These are phyloP conservation scores for Diplodia intermedia DNA, from an alignment of 2,329 filamentous ascomycete species.

Conservation along the genomic window DNA sequence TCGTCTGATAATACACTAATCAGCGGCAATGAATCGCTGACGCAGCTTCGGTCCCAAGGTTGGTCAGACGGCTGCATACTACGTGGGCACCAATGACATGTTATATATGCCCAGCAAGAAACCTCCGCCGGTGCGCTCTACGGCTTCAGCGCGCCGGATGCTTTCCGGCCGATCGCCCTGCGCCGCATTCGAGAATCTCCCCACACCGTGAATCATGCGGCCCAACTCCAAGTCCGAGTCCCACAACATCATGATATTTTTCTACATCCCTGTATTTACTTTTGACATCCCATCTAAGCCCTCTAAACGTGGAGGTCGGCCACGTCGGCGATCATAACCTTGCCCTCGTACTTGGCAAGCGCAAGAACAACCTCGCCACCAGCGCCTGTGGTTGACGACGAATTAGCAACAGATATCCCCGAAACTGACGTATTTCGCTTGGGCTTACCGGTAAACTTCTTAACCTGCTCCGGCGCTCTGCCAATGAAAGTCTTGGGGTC, in stretches of 20 bases:
- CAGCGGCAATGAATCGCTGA: constrained; percentile 24
- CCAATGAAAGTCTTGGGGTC: constrained; percentile 68
- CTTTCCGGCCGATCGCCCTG: constrained; percentile 21
- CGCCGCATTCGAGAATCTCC: constrained; percentile 9
- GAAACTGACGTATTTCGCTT: neutral
- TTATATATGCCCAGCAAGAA: constrained; percentile 1
- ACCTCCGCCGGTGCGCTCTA: constrained; percentile 5
- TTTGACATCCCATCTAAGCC: neutral
- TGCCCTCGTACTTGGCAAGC: constrained; percentile 24
- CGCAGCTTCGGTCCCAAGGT: neutral
- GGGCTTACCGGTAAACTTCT: constrained; percentile 50
- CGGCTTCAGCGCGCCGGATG: constrained; percentile 15
- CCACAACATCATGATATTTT: neutral
- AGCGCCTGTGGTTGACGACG: neutral
- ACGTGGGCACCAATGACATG: constrained; percentile 1
- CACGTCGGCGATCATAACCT: constrained; percentile 25
- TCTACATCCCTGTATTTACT: neutral
- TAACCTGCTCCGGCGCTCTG: constrained; percentile 61
- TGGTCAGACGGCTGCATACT: constrained; percentile 15
- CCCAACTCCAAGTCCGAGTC: too few species aligned
- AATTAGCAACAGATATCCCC: neutral
- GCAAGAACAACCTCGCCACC: constrained; percentile 30
- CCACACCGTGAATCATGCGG: neutral
- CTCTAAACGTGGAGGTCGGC: constrained; percentile 32
- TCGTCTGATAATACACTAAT: constrained; percentile 16